phyloP scores from a whole-genome alignment of 2,329 filamentous ascomycete species.

The Orbilia oligospora region DNA sequence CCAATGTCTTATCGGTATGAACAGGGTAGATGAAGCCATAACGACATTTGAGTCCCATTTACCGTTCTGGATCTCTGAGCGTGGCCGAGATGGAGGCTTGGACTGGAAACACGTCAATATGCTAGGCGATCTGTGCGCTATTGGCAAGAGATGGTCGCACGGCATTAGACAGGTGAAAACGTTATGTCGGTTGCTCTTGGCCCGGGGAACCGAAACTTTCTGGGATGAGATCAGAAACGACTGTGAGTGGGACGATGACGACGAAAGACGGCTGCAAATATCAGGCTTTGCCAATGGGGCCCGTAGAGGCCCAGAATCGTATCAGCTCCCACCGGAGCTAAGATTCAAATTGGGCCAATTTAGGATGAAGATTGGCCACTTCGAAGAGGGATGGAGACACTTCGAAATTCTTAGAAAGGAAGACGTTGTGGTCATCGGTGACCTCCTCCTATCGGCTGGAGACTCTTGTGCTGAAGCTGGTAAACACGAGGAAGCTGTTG shows the following conservation, averaged over 20 bases:
- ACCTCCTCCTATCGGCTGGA: conserved; percentile 82
- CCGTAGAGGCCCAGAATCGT: conserved; percentile 67
- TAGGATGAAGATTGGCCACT: conserved; percentile 78
- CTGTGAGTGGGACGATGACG: conserved; percentile 86
- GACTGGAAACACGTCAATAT: conserved; percentile 88
- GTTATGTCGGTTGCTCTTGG: conserved; percentile 85
- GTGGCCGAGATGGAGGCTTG: conserved; percentile 66
- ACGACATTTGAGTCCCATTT: conserved; percentile 66
- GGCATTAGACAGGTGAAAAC: conserved; percentile 80
- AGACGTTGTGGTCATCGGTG: conserved; percentile 76
- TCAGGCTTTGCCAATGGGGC: conserved; percentile 71
- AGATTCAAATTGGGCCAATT: conserved; percentile 87
- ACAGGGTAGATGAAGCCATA: conserved; percentile 65
- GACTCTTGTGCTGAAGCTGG: conserved; percentile 72
- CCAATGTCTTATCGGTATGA: conserved; percentile 65
- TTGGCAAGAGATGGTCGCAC: conserved; percentile 74
- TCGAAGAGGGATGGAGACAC: conserved; percentile 80
- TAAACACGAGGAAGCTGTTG: conserved; percentile 72
- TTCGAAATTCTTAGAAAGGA: conserved; percentile 79
- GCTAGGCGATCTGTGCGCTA: conserved; percentile 84
- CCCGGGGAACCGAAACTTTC: conserved; percentile 78
- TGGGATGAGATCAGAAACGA: conserved; percentile 86
- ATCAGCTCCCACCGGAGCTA: conserved; percentile 84
- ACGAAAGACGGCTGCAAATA: conserved; percentile 75
- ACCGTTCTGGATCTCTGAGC: conserved; percentile 66